phyloP scores from a whole-genome alignment of 139 green algal species.

The Picochlorum sp. region DNA sequence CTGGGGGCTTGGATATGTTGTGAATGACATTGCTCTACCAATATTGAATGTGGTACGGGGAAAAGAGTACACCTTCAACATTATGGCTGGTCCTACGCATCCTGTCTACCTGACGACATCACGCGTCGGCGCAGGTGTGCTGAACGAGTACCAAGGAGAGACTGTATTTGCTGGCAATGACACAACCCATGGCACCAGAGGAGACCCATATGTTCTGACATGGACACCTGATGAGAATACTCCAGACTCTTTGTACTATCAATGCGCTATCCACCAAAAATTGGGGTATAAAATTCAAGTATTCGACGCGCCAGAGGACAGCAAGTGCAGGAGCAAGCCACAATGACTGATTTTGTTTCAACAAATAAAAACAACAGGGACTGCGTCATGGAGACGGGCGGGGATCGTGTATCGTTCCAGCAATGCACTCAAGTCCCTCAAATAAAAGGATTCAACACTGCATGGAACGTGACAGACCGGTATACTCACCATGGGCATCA shows the following conservation, averaged over 20 bases:
- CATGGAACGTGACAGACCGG: background rate
- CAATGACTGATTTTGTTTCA: no score
- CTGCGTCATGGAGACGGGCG: background rate
- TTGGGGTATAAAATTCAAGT: constrained; percentile 11
- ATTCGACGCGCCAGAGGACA: background rate
- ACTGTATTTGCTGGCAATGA: constrained; percentile 7
- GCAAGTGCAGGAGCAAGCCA: background rate
- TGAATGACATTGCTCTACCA: constrained; percentile 15
- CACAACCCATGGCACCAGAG: background rate
- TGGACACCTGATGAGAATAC: constrained; percentile 20
- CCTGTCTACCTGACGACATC: constrained; percentile 16
- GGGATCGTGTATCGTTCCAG: background rate
- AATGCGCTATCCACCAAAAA: constrained; percentile 22
- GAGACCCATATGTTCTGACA: constrained; percentile 6
- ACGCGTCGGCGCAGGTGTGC: constrained; percentile 12
- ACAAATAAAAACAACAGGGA: background rate
- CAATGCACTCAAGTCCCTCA: background rate
- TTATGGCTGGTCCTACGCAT: constrained; percentile 13
- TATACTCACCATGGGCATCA: background rate
- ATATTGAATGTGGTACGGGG: constrained; percentile 8
- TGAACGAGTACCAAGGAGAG: constrained; percentile 4
- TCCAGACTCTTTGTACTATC: constrained; percentile 17
- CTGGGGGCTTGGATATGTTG: constrained; percentile 9
- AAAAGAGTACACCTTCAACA: constrained; percentile 13
- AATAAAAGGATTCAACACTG: background rate